These are phyloP conservation scores for Madurella mycetomatis DNA, from an alignment of 2,329 filamentous ascomycete genomes.

Conservation along the genomic window DNA sequence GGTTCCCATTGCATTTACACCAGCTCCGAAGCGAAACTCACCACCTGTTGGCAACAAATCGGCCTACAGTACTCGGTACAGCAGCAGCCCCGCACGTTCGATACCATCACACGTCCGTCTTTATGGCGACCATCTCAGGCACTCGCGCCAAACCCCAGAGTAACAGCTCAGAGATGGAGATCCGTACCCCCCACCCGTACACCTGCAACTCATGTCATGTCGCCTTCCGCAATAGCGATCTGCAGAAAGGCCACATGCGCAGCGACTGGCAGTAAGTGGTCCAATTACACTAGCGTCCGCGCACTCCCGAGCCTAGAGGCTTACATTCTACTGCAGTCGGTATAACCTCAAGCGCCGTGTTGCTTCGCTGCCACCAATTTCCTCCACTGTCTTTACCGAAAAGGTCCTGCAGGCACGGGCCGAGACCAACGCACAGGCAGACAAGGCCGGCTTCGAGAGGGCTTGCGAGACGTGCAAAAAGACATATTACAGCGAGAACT, in stretches of 20 bases:
- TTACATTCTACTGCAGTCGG: slow-evolving; percentile 50
- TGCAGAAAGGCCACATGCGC: slow-evolving; percentile 94
- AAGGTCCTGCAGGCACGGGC: slow-evolving; percentile 92
- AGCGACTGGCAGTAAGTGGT: slow-evolving; percentile 91
- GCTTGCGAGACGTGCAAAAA: slow-evolving; percentile 78
- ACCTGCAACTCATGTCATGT: slow-evolving; percentile 99
- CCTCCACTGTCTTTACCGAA: slow-evolving; percentile 89
- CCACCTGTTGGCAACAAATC: neutral
- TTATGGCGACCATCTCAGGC: slow-evolving; percentile 48
- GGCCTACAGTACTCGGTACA: no score
- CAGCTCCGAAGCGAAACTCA: neutral
- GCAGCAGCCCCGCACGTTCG: no score
- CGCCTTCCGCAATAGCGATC: slow-evolving; percentile 87
- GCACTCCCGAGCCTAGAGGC: neutral
- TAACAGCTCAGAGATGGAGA: slow-evolving; percentile 27
- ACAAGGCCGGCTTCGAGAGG: slow-evolving; percentile 84
- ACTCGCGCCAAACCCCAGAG: slow-evolving; percentile 31
- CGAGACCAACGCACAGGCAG: slow-evolving; percentile 74
- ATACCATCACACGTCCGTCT: neutral
- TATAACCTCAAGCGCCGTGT: slow-evolving; percentile 96
- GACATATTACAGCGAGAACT: slow-evolving; percentile 95
- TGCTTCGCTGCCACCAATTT: slow-evolving; percentile 82
- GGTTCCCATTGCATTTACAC: neutral
- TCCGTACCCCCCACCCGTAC: slow-evolving; percentile 69
- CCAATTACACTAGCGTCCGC: neutral